phyloP scores from a whole-genome alignment of 1,139 yeast genomes.

The Protomyces inundatus region DNA sequence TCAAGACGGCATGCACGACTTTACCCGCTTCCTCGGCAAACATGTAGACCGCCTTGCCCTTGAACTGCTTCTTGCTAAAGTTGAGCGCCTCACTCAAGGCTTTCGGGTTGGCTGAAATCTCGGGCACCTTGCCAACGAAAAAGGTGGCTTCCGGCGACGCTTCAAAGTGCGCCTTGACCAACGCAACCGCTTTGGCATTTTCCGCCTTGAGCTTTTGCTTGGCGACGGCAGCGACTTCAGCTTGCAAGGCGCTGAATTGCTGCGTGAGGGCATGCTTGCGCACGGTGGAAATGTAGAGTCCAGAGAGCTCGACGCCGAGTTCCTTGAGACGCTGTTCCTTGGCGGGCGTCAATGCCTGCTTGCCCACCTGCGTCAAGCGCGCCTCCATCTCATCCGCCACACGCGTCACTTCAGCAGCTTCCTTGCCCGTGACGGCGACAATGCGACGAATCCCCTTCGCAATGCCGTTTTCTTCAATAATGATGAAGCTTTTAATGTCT shows the following conservation, averaged over 20 bases:
- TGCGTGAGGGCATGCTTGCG: constrained; percentile 71
- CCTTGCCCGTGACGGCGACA: constrained; percentile 90
- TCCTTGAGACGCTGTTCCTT: constrained; percentile 80
- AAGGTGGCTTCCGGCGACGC: constrained; percentile 48
- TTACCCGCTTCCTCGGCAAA: constrained; percentile 65
- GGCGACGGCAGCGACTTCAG: constrained; percentile 77
- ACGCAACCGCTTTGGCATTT: constrained; percentile 70
- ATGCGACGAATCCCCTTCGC: constrained; percentile 98
- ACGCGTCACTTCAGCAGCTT: constrained; percentile 84
- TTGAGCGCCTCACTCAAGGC: constrained; percentile 90
- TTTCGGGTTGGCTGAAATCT: constrained; percentile 78
- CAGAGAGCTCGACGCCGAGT: constrained; percentile 75
- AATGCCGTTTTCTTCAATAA: constrained; percentile 92
- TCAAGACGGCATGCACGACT: constrained; percentile 92
- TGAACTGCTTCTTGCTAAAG: constrained; percentile 70
- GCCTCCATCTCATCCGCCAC: constrained; percentile 65
- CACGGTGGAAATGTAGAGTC: constrained; percentile 73
- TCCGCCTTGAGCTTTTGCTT: constrained; percentile 86
- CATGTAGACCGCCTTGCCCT: constrained; percentile 72
- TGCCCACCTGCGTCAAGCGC: constrained; percentile 54
- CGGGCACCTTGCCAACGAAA: constrained; percentile 56
- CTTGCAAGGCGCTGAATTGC: constrained; percentile 72
- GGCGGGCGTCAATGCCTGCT: constrained; percentile 53
- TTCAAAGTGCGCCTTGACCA: constrained; percentile 66
- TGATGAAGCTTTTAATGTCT: constrained; percentile 84